Evolutionary conservation across 2,329 filamentous ascomycete species (phyloP).

Genomic region (Hymenoscyphus fructigenus): DNA sequence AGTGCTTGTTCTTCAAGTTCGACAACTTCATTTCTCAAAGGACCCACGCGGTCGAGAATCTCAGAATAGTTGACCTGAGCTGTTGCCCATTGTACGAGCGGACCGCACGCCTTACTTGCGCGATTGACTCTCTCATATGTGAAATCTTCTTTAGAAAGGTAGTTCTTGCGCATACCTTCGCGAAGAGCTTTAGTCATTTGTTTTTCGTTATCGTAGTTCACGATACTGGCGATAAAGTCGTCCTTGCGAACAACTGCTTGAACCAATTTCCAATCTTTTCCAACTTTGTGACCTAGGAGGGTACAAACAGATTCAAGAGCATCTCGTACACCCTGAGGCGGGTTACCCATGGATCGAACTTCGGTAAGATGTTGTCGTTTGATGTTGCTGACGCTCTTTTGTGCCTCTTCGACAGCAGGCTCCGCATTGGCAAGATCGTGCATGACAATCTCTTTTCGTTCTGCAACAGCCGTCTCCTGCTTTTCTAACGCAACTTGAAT

Average conservation of each 20-base stretch:
- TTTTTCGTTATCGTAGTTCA: constrained; percentile 92
- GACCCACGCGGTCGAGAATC: constrained; percentile 90
- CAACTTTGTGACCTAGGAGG: constrained; percentile 83
- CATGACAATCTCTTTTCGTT: constrained; percentile 79
- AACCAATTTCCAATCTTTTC: constrained; percentile 82
- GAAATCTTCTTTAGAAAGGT: constrained; percentile 89
- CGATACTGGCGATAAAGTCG: constrained; percentile 97
- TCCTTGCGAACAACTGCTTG: constrained; percentile 85
- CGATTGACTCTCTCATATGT: constrained; percentile 95
- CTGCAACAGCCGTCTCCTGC: constrained; percentile 84
- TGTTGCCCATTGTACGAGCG: constrained; percentile 93
- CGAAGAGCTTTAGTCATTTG: constrained; percentile 86
- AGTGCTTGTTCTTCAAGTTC: constrained; percentile 85
- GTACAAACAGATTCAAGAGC: constrained; percentile 97
- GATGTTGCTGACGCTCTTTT: constrained; percentile 97
- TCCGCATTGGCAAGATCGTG: constrained; percentile 87
- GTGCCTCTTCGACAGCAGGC: constrained; percentile 87
- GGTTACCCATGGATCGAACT: constrained; percentile 94
- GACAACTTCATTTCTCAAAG: constrained; percentile 84
- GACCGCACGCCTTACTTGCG: constrained; percentile 94
- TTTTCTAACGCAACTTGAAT: constrained; percentile 84
- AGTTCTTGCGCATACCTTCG: constrained; percentile 89
- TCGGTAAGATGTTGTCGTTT: constrained; percentile 96
- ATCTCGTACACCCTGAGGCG: constrained; percentile 84
- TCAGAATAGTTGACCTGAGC: constrained; percentile 98